These are phyloP conservation scores for Voacanga thouarsii DNA, from an alignment of 257 asterid genomes.

Conservation along the genomic window DNA sequence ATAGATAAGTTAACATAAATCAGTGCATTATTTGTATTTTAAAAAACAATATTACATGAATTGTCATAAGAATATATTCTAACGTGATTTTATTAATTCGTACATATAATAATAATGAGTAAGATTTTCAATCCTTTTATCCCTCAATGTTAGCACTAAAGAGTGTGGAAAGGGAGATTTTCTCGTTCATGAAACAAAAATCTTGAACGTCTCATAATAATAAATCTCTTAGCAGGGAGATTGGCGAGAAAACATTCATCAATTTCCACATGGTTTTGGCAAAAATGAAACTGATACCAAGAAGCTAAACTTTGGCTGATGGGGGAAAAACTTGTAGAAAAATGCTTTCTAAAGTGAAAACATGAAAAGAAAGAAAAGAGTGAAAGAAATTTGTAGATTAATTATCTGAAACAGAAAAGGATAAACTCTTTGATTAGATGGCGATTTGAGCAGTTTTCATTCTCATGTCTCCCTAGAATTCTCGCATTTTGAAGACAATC, in stretches of 20 bases:
- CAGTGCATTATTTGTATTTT: too few relatives aligned
- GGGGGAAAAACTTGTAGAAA: neutral
- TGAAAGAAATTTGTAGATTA: neutral
- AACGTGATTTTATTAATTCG: too few relatives aligned
- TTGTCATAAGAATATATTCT: too few relatives aligned
- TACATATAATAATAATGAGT: too few relatives aligned
- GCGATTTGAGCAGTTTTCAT: constrained; percentile 6
- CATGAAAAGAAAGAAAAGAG: neutral
- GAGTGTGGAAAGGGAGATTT: too few relatives aligned
- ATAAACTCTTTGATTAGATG: neutral
- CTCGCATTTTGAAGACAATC: constrained; percentile 40
- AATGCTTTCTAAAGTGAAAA: neutral
- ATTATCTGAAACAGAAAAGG: neutral
- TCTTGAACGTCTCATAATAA: too few relatives aligned
- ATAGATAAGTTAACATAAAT: too few relatives aligned
- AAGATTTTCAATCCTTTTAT: neutral
- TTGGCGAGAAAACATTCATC: neutral
- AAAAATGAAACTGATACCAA: neutral
- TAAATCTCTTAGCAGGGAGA: neutral
- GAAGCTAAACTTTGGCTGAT: neutral
- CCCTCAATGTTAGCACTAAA: neutral
- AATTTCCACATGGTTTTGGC: neutral
- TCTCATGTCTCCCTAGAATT: constrained; percentile 2
- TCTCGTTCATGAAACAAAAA: neutral
- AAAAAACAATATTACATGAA: too few relatives aligned